Evolutionary conservation across 345 rosid genomes (phyloP), one percentile per base, ranked within the genome.

Genomic region (Dovyalis caffra): DNA sequence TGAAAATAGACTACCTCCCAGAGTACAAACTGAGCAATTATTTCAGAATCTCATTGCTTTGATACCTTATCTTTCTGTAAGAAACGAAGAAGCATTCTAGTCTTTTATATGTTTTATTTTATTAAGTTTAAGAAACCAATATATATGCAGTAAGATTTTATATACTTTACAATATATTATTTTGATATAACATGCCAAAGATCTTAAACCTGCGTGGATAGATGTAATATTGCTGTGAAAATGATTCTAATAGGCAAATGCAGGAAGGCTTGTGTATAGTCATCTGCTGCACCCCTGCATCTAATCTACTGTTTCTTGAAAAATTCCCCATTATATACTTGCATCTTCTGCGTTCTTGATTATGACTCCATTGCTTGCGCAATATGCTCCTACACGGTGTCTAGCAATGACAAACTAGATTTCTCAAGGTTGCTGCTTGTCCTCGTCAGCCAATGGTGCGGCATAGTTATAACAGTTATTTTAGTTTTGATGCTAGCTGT

Each of bases 61-160:
- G 84, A 84, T 91, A 38, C 89, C 92, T 33, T 80, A 53, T 63
- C 88, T 87, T 78, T 80, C 90, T 75, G 97, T 95, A 86, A 86
- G 94, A 78, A 66, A 38, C n/a, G 31, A 23, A 35, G 43, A 34
- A 64, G 4, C 28, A 56, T 28, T 21, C 25, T 34, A 6, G 5
- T 23, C 45, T 34, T 3, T 34, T 34, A 10, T 20, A 9, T 6
- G 18, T 65, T 35, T 37, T n/a, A 23, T 11, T 21, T 37, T 62
- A 12, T 62, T 62, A 25, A 53, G 3, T 37, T 66, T 34, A 23
- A 23, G 40, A 18, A n/a, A 10, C 26, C 69, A 10, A n/a, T 23
- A 26, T 64, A 37, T 37, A 37, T 37, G 12, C 12, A 2, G 10
- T 37, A 51, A 51, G 57, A 20, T 20, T 51, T 51, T 51, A 7